Evolutionary conservation across 768 basidiomycete species (phyloP), one percentile per base, ranked within the genome.

Genomic region (Agaricus blazei): DNA sequence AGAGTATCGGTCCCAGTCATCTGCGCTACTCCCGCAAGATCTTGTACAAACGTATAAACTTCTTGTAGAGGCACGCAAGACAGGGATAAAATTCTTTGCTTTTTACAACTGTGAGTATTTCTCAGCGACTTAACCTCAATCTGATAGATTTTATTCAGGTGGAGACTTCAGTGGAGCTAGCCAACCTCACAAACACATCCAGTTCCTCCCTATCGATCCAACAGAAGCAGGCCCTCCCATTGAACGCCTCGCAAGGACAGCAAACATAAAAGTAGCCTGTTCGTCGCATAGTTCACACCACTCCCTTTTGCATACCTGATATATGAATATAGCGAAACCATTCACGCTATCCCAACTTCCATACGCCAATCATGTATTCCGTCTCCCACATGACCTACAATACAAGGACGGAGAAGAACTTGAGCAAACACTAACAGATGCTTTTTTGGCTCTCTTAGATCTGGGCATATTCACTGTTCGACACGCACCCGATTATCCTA

Each of bases 101-200:
- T 97, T 97, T 71, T 97, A 93, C 70, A 98, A 98, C 60, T 96
- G 94, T 84, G 68, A 65, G 79, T 67, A 19, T 28, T 59, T 51
- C 24, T 36, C 8, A 31, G 29, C 24, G 26, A 41, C 37, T n/a
- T 24, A 36, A 26, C 9, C 53, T n/a, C 27, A 24, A 26, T 23
- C 9, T 24, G 2, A 19, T 51, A 23, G 50, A 48, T 24, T 29
- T 44, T 23, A 24, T 36, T 6, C 45, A 91, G 90, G 89, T 61
- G 90, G 90, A 5, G 75, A 82, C 28, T 74, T 76, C 52, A 91
- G 89, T 55, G 93, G 93, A 27, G 93, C 94, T 9, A 93, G 91
- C 65, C 94, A 97, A 70, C 75, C 80, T 2, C 93, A 95, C 71
- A 93, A 95, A 64, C 94, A 97, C 65, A 60, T 95, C n/a, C 93